These are phyloP conservation scores for Spiromastix sp. DNA, from an alignment of 2,329 filamentous ascomycete genomes.

Conservation along the genomic window DNA sequence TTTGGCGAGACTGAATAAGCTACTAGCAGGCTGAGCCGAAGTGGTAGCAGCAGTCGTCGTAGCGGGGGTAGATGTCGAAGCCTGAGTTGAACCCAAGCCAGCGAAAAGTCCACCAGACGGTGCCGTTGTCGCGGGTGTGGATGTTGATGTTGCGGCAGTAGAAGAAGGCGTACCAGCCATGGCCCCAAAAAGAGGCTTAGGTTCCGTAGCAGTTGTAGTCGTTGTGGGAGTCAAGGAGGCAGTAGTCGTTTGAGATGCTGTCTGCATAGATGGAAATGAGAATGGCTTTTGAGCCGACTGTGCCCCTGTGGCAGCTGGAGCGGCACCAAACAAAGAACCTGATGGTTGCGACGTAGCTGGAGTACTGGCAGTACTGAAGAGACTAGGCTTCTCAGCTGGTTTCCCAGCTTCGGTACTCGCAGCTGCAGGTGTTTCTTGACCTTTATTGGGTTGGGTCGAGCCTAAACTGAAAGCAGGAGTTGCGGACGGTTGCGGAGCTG, in stretches of 20 bases:
- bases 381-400: constrained; percentile 6
- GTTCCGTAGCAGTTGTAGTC: constrained; percentile 18
- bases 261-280: constrained; percentile 4
- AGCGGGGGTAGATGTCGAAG: too few species aligned
- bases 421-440: too few species aligned
- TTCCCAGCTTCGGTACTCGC: constrained; percentile 3
- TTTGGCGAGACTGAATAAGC: constrained; percentile 14
- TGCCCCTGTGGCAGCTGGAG: constrained; percentile 2
- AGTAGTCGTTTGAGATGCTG: constrained; percentile 3
- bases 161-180: constrained; percentile 6
- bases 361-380: constrained; percentile 11
- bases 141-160: constrained; percentile 7
- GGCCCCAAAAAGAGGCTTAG: constrained; percentile 1
- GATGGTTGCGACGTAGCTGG: constrained; percentile 9
- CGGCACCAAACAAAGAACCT: constrained; percentile 9
- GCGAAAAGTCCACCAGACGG: constrained; percentile 19
- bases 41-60: constrained; percentile 19
- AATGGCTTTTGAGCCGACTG: constrained; percentile 5
- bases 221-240: constrained; percentile 21
- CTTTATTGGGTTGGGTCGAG: constrained; percentile 3
- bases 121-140: constrained; percentile 12
- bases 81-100: constrained; percentile 18
- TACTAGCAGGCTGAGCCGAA: constrained; percentile 13
- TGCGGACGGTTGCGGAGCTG: constrained; percentile 22
- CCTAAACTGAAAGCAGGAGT: constrained; percentile 21